phyloP scores from a whole-genome alignment of 345 rosid genomes.

The Cardamine chenopodiifolia region DNA sequence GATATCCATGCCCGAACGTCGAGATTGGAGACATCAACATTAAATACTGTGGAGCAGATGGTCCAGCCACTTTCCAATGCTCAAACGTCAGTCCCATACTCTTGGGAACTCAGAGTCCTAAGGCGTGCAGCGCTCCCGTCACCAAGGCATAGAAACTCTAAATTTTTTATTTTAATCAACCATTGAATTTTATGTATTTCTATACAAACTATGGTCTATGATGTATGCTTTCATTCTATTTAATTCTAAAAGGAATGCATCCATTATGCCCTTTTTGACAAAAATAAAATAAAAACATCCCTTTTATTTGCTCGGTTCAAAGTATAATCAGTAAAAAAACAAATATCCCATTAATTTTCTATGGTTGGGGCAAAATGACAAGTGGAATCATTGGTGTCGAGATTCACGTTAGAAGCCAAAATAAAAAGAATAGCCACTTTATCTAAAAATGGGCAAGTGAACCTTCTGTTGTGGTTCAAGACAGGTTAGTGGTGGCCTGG shows the following conservation, averaged over 20 bases:
- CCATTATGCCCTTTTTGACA: not conserved
- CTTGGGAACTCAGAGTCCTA: conserved; percentile 37
- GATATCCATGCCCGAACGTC: conserved; percentile 49
- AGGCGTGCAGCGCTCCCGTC: conserved; percentile 39
- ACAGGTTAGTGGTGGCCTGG: not conserved
- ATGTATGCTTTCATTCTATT: conserved; percentile 18
- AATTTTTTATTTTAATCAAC: not conserved
- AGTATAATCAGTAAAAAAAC: not conserved
- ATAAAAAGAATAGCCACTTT: not conserved
- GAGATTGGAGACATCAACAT: conserved; percentile 47
- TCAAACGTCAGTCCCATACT: conserved; percentile 49
- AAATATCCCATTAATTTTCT: not conserved
- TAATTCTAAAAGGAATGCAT: not conserved
- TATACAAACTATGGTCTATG: conserved; percentile 11
- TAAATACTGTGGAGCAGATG: conserved; percentile 42
- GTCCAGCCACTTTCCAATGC: conserved; percentile 46
- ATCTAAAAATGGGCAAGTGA: not conserved
- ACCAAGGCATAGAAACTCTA: conserved; percentile 19
- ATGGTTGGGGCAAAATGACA: not conserved
- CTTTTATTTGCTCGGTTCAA: conserved; percentile 6
- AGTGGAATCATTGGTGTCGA: not conserved
- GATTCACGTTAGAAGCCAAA: not conserved
- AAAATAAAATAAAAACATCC: not conserved
- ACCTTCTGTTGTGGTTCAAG: not conserved
- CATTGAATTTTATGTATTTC: conserved; percentile 1